phyloP scores from a whole-genome alignment of 2,329 filamentous ascomycete genomes.

The Penicillium carneum region DNA sequence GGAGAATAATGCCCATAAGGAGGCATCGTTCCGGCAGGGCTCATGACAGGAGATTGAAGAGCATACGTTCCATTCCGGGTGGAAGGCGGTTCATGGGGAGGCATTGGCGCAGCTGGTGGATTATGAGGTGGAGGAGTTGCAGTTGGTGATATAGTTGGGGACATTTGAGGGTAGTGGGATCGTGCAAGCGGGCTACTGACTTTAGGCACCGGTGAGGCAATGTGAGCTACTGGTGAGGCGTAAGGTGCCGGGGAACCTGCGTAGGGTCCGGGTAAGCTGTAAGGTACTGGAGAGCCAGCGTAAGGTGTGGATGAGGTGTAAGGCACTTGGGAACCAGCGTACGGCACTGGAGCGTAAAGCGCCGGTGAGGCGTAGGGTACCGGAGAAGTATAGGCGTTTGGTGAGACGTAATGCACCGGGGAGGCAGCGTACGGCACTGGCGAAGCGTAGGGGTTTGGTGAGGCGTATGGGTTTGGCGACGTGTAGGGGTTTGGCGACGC shows the following conservation, averaged over 20 bases:
- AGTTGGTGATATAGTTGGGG: slow-evolving; percentile 47
- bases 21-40: slow-evolving; percentile 42
- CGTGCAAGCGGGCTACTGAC: slow-evolving; percentile 48
- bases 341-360: slow-evolving; percentile 1
- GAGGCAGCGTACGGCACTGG: slow-evolving; percentile 14
- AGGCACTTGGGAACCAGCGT: slow-evolving; percentile 5
- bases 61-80: slow-evolving; percentile 42
- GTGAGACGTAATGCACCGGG: slow-evolving; percentile 15
- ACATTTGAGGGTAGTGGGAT: slow-evolving; percentile 44
- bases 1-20: slow-evolving; percentile 44
- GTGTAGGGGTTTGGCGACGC: slow-evolving; percentile 22
- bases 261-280: slow-evolving; percentile 13
- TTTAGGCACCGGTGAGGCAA: slow-evolving; percentile 42
- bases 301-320: slow-evolving; percentile 11
- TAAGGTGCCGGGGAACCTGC: slow-evolving; percentile 13
- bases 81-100: slow-evolving; percentile 37
- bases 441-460: not conserved
- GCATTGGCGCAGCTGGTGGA: slow-evolving; percentile 31
- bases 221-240: slow-evolving; percentile 25
- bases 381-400: too few species aligned
- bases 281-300: slow-evolving; percentile 16
- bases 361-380: not conserved
- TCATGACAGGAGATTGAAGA: slow-evolving; percentile 49
- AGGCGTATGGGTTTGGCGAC: slow-evolving; percentile 4
- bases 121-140: slow-evolving; percentile 35